Evolutionary conservation across 257 asterid genomes (phyloP), one percentile per base, ranked within the genome.

Genomic region (Handroanthus guayacan): DNA sequence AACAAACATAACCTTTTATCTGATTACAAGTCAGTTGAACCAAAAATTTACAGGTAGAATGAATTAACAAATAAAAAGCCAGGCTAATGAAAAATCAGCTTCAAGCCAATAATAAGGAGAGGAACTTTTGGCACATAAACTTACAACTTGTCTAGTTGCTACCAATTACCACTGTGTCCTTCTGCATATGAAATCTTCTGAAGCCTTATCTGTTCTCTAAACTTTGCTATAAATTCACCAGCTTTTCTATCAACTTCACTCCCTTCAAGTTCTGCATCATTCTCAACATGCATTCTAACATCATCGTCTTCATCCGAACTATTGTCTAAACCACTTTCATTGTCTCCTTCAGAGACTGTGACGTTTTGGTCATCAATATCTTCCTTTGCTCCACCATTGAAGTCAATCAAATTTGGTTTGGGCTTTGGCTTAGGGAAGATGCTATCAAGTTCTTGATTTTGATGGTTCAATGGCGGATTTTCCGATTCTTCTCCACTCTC

Each of bases 241-340:
- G 97, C 99, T 82, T 94, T 94, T 81, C 97, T 78, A 74, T 94
- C 97, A 74, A 94, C 99, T 86, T 93, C 98, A 62, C 96, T 91
- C 71, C 95, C 97, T 68, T 74, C 87, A 37, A 88, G 84, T 18
- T 87, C 96, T 16, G 82, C 62, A 45, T 86, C 89, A 69, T 76
- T 82, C n/a, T 52, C 82, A 8, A 74, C 12, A 36, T 68, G 69
- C 4, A 69, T 62, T 71, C 65, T 78, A 5, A 71, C 66, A 48
- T 81, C 84, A 31, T 82, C 87, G 58, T 82, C 87, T 62, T 82
- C 88, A 69, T 71, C 85, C 3, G 84, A 76, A 69, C 82, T 83
- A 75, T 44, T 72, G 55, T 81, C 85, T 41, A 80, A 58, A 75
- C 70, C 80, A 72, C 79, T 75, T 67, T 63, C 80, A 0, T 67